Evolutionary conservation across 2,329 filamentous ascomycete genomes (phyloP), one percentile per base, ranked within the genome.

Genomic region (Ascochyta koolunga): DNA sequence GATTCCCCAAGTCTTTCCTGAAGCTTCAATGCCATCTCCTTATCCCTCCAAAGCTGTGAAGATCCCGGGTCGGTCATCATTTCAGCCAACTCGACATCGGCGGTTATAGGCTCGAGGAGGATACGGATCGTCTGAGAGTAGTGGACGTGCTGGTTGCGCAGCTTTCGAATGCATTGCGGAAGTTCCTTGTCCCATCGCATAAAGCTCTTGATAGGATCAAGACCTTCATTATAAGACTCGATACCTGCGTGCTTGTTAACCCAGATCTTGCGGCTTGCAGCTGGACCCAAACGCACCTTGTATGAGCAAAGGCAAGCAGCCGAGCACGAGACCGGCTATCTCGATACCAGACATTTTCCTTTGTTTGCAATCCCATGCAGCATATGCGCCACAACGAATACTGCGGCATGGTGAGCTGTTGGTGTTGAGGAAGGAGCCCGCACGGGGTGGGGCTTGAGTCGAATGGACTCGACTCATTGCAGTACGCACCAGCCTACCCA

Each of bases 121-220:
- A 72, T 64, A 10, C 69, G 67, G 9, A 75, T 69, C 4, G 70
- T 74, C 43, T 72, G 71, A 15, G 65, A 64, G 52, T 67, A 75
- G 43, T 75, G 72, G 7, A 72, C 71, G 59, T 75, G 69, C 48
- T 76, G 70, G 43, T 70, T 74, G 24, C 71, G 51, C 1, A 76
- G 61, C 39, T 75, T 74, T 15, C 71, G 70, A 35, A 75, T 73
- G 33, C 68, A 67, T 29, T 69, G 57, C 1, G 71, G 72, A 3
- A 74, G 62, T 49, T 75, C 70, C 10, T 64, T 59, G 40, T 74
- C 69, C 69, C 73, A 73, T 59, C 70, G 56, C 36, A 70, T 52
- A 36, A 76, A 75, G 43, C 63, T 62, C 49, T 76, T 77, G 38
- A 78, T 61, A 0, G 70, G 74, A 49, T 77, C 73, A 3, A 77